Percentiles rank a stretch among this genome's conserved stretches.
These are phyloP conservation scores for Fusarium anguioides DNA, from an alignment of 2,329 filamentous ascomycete species.

Conservation along the genomic window DNA sequence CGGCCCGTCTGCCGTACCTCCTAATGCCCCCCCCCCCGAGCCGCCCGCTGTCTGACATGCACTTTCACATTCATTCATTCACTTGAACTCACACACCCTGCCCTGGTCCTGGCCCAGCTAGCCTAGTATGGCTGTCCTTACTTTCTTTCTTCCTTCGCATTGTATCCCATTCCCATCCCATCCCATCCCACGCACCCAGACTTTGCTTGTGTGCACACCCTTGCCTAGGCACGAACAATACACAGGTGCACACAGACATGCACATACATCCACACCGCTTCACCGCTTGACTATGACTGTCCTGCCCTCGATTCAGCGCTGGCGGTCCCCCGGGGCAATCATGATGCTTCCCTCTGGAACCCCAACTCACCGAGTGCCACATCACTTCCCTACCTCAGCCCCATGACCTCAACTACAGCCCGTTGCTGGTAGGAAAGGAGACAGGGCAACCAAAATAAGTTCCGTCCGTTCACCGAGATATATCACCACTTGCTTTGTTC, in stretches of 20 bases:
- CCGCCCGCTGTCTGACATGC: constrained; percentile 40
- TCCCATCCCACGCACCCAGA: constrained; percentile 32
- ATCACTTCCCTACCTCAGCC: constrained; percentile 41
- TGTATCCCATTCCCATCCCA: constrained; percentile 2
- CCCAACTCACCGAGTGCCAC: constrained; percentile 46
- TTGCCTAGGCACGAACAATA: constrained; percentile 37
- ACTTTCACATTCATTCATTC: constrained; percentile 15
- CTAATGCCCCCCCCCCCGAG: constrained; percentile 36
- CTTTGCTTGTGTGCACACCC: constrained; percentile 34
- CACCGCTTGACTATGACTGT: constrained; percentile 34
- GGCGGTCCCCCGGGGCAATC: constrained; percentile 34
- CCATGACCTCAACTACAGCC: constrained; percentile 41
- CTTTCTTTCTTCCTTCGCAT: constrained; percentile 18
- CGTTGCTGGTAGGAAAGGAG: constrained; percentile 34
- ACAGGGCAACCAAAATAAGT: constrained; percentile 29
- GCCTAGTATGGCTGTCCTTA: too few species aligned
- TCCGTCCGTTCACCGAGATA: constrained; percentile 30
- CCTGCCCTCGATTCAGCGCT: constrained; percentile 32
- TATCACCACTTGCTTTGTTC: constrained; percentile 31
- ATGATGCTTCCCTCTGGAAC: constrained; percentile 36
- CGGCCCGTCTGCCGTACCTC: constrained; percentile 45
- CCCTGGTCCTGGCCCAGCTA: background rate
- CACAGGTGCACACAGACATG: constrained; percentile 35
- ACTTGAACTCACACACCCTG: constrained; percentile 27
- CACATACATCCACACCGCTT: constrained; percentile 44